Conservation (phyloP, 2,329 filamentous ascomycete species). For the Emergomyces pasteurianus region DNA sequence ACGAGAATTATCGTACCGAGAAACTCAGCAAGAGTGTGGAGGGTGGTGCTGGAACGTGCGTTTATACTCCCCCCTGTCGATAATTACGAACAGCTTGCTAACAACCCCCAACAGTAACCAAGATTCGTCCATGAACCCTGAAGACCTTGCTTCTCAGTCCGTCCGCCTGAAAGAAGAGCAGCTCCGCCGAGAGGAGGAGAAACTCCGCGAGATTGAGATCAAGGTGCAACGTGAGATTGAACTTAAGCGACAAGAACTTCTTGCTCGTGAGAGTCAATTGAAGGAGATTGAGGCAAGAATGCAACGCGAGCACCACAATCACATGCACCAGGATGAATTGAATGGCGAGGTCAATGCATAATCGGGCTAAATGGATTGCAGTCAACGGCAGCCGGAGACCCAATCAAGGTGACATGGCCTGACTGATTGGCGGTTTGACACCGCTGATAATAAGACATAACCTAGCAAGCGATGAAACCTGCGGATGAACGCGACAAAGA, state of each 20-base stretch:
- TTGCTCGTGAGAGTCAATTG: slow-evolving; percentile 95
- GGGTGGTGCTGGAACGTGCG: slow-evolving; percentile 75
- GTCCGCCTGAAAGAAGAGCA: slow-evolving; percentile 99
- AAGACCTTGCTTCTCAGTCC: slow-evolving; percentile 91
- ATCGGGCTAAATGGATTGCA: slow-evolving; percentile 19
- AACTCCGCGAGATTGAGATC: slow-evolving; percentile 96
- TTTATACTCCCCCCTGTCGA: slow-evolving; percentile 21
- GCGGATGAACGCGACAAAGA: neutral
- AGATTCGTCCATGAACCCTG: slow-evolving; percentile 41
- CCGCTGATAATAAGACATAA: neutral
- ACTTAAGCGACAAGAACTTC: slow-evolving; percentile 96
- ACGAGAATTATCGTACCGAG: slow-evolving; percentile 99
- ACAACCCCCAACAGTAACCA: slow-evolving; percentile 8
- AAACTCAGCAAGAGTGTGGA: slow-evolving; percentile 99
- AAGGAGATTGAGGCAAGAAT: slow-evolving; percentile 98
- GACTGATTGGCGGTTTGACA: slow-evolving; percentile 2
- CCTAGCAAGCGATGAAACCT: neutral
- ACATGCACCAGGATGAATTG: slow-evolving; percentile 17
- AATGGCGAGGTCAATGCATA: slow-evolving; percentile 17
- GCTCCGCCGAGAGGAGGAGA: slow-evolving; percentile 97
- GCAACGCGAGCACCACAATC: slow-evolving; percentile 63
- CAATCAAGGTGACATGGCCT: neutral
- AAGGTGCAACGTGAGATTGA: slow-evolving; percentile 99
- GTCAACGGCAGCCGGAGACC: neutral
- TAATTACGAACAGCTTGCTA: neutral